Percentiles rank a stretch among this genome's conserved stretches.
Conservation (phyloP, 2,329 filamentous ascomycete species). For the Ophiostoma fasciatum region DNA sequence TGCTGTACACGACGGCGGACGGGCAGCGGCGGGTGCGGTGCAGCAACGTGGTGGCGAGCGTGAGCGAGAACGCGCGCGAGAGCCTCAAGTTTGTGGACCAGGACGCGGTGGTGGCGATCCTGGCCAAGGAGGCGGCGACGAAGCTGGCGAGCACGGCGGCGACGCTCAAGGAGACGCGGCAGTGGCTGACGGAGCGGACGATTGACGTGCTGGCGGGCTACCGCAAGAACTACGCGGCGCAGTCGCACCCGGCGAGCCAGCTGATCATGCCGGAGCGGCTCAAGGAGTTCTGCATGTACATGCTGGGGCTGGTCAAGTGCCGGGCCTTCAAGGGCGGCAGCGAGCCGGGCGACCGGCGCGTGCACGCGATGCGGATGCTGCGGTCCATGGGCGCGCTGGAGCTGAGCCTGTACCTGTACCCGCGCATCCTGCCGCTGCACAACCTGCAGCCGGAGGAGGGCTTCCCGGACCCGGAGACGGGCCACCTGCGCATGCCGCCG, state of each 20-base stretch:
- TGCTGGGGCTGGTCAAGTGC: conserved; percentile 77
- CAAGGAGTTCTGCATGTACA: conserved; percentile 95
- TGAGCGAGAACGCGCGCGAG: conserved; percentile 72
- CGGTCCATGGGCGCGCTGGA: conserved; percentile 77
- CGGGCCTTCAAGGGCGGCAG: conserved; percentile 86
- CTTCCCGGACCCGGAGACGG: conserved; percentile 75
- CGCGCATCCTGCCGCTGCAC: conserved; percentile 82
- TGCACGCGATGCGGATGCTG: conserved; percentile 84
- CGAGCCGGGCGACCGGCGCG: conserved; percentile 78
- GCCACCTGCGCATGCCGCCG: conserved; percentile 73
- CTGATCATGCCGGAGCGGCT: conserved; percentile 89
- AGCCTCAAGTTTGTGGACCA: conserved; percentile 90
- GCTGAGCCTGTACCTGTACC: conserved; percentile 84
- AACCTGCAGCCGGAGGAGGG: conserved; percentile 78
- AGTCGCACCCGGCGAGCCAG: conserved; percentile 76
- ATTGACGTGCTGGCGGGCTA: conserved; percentile 88
- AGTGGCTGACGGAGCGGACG: conserved; percentile 73
- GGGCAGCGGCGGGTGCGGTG: conserved; percentile 86
- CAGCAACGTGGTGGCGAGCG: conserved; percentile 83
- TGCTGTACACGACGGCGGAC: conserved; percentile 83
- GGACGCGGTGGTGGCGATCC: conserved; percentile 74
- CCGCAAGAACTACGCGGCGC: conserved; percentile 75
- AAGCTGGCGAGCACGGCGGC: conserved; percentile 57
- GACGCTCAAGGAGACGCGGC: conserved; percentile 72
- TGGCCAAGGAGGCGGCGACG: conserved; percentile 89